Evolutionary conservation across 257 asterid species (phyloP).

Genomic region (Asclepias syriaca): DNA sequence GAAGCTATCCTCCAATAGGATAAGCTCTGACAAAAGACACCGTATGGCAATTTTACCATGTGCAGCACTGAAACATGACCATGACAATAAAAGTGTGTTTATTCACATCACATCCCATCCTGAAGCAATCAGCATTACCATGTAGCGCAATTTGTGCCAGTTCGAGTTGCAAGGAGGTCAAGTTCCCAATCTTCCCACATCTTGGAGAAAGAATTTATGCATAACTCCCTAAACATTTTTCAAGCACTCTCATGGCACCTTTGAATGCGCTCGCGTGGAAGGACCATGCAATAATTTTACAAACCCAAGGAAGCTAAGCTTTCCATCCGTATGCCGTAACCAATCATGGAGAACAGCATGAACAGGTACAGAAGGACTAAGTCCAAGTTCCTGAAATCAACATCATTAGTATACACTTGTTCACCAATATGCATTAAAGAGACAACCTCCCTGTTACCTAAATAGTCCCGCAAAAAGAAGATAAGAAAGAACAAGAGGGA

Average conservation of each 20-base stretch:
- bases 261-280: conserved; percentile 33
- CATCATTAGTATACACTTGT: neutral
- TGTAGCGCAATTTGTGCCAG: neutral
- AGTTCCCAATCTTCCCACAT: neutral
- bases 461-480: neutral
- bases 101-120: conserved; percentile 15
- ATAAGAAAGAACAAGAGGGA: neutral
- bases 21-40: neutral
- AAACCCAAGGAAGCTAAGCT: conserved; percentile 55
- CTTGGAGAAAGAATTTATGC: neutral
- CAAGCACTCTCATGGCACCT: conserved; percentile 31
- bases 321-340: conserved; percentile 60
- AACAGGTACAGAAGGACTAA: conserved; percentile 54
- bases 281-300: conserved; percentile 45
- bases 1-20: neutral
- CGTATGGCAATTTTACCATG: neutral
- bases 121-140: conserved; percentile 5
- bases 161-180: neutral
- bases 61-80: neutral
- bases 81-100: neutral
- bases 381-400: conserved; percentile 58
- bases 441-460: neutral
- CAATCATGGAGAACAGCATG: conserved; percentile 65
- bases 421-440: neutral
- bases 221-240: neutral